Evolutionary conservation across 345 rosid species (phyloP).

Genomic region (Carallia brachiata): DNA sequence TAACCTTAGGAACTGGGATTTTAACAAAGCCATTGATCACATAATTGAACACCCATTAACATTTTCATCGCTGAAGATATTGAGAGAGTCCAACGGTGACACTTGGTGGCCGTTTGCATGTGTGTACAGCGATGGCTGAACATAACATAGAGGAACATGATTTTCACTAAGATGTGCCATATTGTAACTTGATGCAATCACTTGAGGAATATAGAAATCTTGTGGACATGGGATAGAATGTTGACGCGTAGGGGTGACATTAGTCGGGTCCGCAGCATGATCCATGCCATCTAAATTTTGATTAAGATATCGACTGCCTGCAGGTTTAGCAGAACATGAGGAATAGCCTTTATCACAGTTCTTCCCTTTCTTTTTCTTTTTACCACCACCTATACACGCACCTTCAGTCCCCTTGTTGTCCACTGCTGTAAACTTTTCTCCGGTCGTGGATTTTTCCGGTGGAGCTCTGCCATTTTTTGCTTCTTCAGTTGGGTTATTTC

Average conservation of each 20-base stretch:
- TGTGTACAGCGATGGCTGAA: not conserved
- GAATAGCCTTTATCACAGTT: not conserved
- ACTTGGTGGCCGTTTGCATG: not conserved
- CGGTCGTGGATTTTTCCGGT: too few relatives aligned
- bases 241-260: slow-evolving; percentile 14
- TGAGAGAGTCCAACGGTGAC: slow-evolving; percentile 7
- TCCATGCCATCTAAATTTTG: not conserved
- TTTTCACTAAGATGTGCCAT: slow-evolving; percentile 15
- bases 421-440: not conserved
- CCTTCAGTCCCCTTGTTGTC: not conserved
- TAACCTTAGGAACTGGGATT: too few relatives aligned
- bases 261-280: slow-evolving; percentile 15
- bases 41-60: slow-evolving; percentile 21
- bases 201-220: slow-evolving; percentile 8
- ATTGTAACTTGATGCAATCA: slow-evolving; percentile 3
- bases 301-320: not conserved
- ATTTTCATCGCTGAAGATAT: slow-evolving; percentile 27
- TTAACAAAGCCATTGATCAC: slow-evolving; percentile 1
- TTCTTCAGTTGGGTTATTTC: too few relatives aligned
- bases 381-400: not conserved
- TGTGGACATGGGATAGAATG: slow-evolving; percentile 9
- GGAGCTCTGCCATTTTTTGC: too few relatives aligned
- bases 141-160: slow-evolving; percentile 8
- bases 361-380: slow-evolving; percentile 10
- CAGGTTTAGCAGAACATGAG: not conserved